Evolutionary conservation across 2,329 filamentous ascomycete species (phyloP).

Genomic region (Monilinia vaccinii-corymbosi): DNA sequence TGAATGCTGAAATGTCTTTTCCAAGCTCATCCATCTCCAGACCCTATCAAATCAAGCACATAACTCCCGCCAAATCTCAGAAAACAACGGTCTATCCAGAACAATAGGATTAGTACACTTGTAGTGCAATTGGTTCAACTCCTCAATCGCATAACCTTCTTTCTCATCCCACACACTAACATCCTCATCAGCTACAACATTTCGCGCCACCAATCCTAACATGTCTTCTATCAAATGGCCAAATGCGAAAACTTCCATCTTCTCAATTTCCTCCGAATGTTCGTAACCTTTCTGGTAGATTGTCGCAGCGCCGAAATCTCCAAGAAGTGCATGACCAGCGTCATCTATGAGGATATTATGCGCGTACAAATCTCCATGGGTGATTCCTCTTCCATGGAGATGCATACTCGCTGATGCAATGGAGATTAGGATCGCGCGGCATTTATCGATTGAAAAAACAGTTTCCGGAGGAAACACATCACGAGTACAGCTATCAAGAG

Average conservation of each 20-base stretch:
- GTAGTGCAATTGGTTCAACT: constrained; percentile 25
- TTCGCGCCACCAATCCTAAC: constrained; percentile 29
- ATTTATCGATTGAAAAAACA: constrained; percentile 26
- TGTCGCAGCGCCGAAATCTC: constrained; percentile 40
- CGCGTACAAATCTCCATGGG: constrained; percentile 40
- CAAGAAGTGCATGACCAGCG: constrained; percentile 36
- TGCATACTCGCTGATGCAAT: constrained; percentile 37
- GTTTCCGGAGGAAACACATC: constrained; percentile 33
- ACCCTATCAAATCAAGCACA: not conserved
- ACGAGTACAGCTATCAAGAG: constrained; percentile 37
- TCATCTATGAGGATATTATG: constrained; percentile 38
- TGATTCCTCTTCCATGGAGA: constrained; percentile 36
- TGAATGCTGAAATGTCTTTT: too few relatives aligned
- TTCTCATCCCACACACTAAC: constrained; percentile 21
- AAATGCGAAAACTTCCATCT: constrained; percentile 40
- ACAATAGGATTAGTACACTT: constrained; percentile 25
- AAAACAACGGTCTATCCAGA: constrained; percentile 23
- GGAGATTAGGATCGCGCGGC: constrained; percentile 32
- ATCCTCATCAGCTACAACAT: constrained; percentile 10
- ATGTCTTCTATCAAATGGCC: constrained; percentile 39
- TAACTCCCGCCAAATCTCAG: constrained; percentile 17
- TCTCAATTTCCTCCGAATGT: constrained; percentile 30
- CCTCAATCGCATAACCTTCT: constrained; percentile 23
- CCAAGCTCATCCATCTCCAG: not conserved
- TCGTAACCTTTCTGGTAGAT: constrained; percentile 31